These are phyloP conservation scores for Mycena chlorophos DNA, from an alignment of 768 basidiomycete genomes.

Conservation along the genomic window DNA sequence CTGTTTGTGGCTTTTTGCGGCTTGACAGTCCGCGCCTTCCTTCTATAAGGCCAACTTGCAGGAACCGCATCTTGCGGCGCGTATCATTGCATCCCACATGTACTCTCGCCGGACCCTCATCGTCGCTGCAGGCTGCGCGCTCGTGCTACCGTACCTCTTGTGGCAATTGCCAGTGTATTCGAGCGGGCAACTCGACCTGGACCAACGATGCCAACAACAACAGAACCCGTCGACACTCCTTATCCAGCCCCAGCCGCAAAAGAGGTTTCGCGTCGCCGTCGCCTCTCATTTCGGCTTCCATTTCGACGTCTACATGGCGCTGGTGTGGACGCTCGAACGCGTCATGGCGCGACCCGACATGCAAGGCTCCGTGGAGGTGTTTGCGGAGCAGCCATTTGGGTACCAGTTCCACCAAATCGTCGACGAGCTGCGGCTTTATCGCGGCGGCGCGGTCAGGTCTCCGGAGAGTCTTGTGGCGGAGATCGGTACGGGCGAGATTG, in stretches of 20 bases:
- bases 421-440: slow-evolving; percentile 33
- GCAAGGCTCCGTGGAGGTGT: slow-evolving; percentile 32
- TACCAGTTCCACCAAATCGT: slow-evolving; percentile 36
- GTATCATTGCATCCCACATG: slow-evolving; percentile 7
- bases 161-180: slow-evolving; percentile 10
- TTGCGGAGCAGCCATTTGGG: slow-evolving; percentile 31
- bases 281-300: slow-evolving; percentile 37
- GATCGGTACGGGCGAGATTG: slow-evolving; percentile 32
- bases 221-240: background rate
- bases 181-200: background rate
- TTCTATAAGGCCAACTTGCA: too few species aligned
- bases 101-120: slow-evolving; percentile 7
- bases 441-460: slow-evolving; percentile 27
- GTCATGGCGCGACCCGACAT: slow-evolving; percentile 24
- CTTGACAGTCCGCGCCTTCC: too few species aligned
- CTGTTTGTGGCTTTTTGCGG: too few species aligned
- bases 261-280: slow-evolving; percentile 33
- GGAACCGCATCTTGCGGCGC: too few species aligned
- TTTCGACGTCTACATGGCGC: slow-evolving; percentile 39
- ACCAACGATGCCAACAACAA: background rate
- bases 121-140: slow-evolving; percentile 4
- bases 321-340: slow-evolving; percentile 35
- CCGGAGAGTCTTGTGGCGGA: slow-evolving; percentile 30
- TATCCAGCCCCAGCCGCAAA: slow-evolving; percentile 11
- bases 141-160: slow-evolving; percentile 9